Evolutionary conservation across 1,284 basidiomycete species (phyloP).

Genomic region (Rhodotorula sp.): DNA sequence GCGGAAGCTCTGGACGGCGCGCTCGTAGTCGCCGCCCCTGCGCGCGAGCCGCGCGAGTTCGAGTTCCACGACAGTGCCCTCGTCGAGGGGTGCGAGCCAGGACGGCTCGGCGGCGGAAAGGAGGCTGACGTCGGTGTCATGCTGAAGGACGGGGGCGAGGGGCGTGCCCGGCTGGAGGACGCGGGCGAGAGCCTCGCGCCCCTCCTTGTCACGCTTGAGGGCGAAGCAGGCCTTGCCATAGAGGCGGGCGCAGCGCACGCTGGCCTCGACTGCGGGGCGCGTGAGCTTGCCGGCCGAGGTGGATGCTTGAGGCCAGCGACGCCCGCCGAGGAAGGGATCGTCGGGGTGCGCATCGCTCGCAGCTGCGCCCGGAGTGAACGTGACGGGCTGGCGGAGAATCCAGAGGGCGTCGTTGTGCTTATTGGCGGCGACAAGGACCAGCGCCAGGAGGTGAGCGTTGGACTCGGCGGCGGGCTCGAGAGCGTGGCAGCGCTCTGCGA

Average conservation of each 20-base stretch:
- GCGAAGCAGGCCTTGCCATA: conserved; percentile 42
- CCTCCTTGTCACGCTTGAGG: conserved; percentile 44
- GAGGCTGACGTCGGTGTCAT: background rate
- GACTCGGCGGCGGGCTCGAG: conserved; percentile 43
- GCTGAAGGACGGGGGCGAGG: conserved; percentile 8
- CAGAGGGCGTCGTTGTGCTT: conserved; percentile 41
- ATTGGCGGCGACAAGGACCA: conserved; percentile 19
- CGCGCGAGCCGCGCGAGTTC: conserved; percentile 58
- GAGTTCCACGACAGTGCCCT: conserved; percentile 30
- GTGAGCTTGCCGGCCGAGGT: conserved; percentile 19
- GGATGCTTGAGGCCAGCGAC: background rate
- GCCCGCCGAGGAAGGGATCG: conserved; percentile 7
- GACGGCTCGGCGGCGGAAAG: background rate
- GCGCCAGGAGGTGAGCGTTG: conserved; percentile 38
- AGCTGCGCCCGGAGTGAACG: conserved; percentile 26
- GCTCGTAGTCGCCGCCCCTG: conserved; percentile 71
- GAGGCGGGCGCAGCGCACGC: conserved; percentile 45
- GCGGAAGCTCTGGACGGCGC: conserved; percentile 69
- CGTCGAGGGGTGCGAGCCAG: conserved; percentile 1
- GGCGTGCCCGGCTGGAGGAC: conserved; percentile 14
- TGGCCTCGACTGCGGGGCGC: conserved; percentile 43
- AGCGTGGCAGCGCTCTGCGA: conserved; percentile 44
- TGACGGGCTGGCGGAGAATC: conserved; percentile 39
- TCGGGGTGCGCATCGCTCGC: conserved; percentile 6
- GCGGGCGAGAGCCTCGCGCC: conserved; percentile 40